Evolutionary conservation across 192 early-diverging fungal species (phyloP).

Genomic region (Umbelopsis sp.): DNA sequence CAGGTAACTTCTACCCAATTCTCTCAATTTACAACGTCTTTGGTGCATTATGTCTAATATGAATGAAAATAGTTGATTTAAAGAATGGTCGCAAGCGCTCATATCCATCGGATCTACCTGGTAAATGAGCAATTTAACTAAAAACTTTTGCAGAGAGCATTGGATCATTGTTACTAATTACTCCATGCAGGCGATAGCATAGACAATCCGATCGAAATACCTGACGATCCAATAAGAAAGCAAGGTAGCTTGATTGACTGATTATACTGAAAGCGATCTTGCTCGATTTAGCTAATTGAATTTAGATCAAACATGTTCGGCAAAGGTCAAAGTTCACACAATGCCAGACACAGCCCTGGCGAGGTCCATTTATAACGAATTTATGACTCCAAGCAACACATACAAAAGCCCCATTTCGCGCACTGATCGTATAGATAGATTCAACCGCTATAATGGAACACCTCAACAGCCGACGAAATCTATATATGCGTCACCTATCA

Average conservation of each 20-base stretch:
- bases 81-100: slow-evolving; percentile 14
- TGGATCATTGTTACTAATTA: neutral
- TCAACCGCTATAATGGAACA: neutral
- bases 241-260: neutral
- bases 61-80: neutral
- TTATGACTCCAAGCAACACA: neutral
- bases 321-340: neutral
- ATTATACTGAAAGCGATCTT: neutral
- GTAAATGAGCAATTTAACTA: neutral
- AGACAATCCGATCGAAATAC: slow-evolving; percentile 2
- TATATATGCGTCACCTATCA: neutral
- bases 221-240: neutral
- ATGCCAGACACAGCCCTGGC: neutral
- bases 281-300: neutral
- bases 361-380: neutral
- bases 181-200: neutral
- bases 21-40: neutral
- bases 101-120: neutral
- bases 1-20: neutral
- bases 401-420: neutral
- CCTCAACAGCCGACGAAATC: neutral
- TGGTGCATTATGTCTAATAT: neutral
- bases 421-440: neutral
- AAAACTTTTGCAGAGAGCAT: neutral
- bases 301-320: neutral